Evolutionary conservation across 805 yeast species (phyloP), one percentile per base, ranked within the genome.

Genomic region (Vanderwaltozyma polyspora): DNA sequence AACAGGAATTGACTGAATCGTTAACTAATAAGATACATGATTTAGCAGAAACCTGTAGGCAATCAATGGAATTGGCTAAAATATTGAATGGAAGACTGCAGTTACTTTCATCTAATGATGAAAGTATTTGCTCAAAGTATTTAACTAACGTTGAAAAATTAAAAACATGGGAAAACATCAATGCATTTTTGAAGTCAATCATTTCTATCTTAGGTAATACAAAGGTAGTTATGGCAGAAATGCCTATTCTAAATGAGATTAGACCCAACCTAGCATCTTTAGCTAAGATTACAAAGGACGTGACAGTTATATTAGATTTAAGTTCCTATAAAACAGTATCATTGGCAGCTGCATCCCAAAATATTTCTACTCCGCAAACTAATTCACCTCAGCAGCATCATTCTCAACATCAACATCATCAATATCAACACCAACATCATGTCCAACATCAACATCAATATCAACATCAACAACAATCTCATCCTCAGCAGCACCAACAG

Each of bases 241-340:
- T 85, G 37, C 87, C 94, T 0, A 70, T 78, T 12, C 65, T 89
- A 33, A 77, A 80, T 45, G 95, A 83, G 36, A 79, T 79, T 5
- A 64, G 94, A 38, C 77, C 87, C 6, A 74, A 82, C 5, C 70
- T 89, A 59, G 83, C 94, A 0, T 72, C 76, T 25, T 63, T 89
- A 38, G 87, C 96, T 0, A 76, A 84, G 43, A 81, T 87, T 3
- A 84, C 95, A 4, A 89, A 89, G 49, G 97, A 89, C 50, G 80
- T 89, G 12, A 86, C 96, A 0, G 76, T 84, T n/a, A 66, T 83
- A 45, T 60, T 87, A 28, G 95, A 87, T 52, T 66, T 70, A 27
- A 73, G 80, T 39, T 64, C 78, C 13, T 72, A 67, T 51, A 60
- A 64, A 36, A 49, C 47, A 19, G 57, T 52, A 11, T 52, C 57